Evolutionary conservation across 2,329 filamentous ascomycete species (phyloP).

Genomic region (Cadophora sp.): DNA sequence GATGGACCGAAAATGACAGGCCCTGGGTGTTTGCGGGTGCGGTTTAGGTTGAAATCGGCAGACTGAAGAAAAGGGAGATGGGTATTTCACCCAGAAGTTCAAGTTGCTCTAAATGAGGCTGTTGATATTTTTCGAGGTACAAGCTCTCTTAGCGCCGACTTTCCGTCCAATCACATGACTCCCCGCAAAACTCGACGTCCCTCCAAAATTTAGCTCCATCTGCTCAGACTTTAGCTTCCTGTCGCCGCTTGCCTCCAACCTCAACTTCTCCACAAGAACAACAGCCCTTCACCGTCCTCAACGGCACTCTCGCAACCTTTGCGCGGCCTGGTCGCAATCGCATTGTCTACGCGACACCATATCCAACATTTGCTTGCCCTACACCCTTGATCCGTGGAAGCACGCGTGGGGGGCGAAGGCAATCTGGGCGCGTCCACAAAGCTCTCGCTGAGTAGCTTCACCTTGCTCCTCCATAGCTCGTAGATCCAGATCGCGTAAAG

Average conservation of each 20-base stretch:
- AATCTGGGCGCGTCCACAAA: slow-evolving; percentile 23
- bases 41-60: too few species aligned
- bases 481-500: slow-evolving; percentile 46
- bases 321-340: slow-evolving; percentile 2
- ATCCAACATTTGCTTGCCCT: not conserved
- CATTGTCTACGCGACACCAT: slow-evolving; percentile 22
- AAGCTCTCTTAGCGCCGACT: not conserved
- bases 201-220: slow-evolving; percentile 3
- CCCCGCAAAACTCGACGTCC: slow-evolving; percentile 23
- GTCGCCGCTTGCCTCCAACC: slow-evolving; percentile 24
- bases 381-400: not conserved
- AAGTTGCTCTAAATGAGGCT: not conserved
- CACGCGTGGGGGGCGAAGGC: slow-evolving; percentile 23
- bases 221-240: slow-evolving; percentile 11
- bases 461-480: slow-evolving; percentile 39
- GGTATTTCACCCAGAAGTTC: too few species aligned
- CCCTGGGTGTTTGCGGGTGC: too few species aligned
- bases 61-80: not conserved
- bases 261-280: slow-evolving; percentile 19
- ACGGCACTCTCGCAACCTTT: slow-evolving; percentile 9
- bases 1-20: not conserved
- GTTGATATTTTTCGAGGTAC: slow-evolving; percentile 22
- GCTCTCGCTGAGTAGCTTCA: slow-evolving; percentile 37
- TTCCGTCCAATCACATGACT: slow-evolving; percentile 13
- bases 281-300: slow-evolving; percentile 19